phyloP scores from a whole-genome alignment of 2,329 filamentous ascomycete species.

The Alternaria arborescens region DNA sequence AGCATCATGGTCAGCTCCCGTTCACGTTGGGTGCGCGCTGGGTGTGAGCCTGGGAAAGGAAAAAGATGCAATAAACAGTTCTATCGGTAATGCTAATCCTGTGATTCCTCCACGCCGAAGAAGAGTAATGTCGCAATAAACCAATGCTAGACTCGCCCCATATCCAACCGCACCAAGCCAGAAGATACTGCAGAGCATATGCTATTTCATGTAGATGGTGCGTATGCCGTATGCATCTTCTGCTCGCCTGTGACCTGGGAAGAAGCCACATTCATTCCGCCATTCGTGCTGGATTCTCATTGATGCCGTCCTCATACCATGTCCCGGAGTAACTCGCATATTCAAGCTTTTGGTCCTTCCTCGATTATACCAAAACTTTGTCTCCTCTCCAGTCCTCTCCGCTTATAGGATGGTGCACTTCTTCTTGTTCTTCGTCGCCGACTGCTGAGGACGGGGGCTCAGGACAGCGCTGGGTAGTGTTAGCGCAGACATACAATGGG shows the following conservation, averaged over 20 bases:
- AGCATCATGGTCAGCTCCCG: not conserved
- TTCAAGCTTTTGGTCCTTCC: slow-evolving; percentile 32
- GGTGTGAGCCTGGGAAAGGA: not conserved
- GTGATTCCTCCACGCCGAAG: slow-evolving; percentile 40
- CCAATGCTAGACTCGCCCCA: slow-evolving; percentile 28
- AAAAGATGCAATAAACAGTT: slow-evolving; percentile 35
- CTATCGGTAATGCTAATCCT: slow-evolving; percentile 43
- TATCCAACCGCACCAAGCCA: slow-evolving; percentile 25
- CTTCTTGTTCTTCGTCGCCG: slow-evolving; percentile 37
- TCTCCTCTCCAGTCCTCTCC: not conserved
- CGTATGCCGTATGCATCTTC: slow-evolving; percentile 23
- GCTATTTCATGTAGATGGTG: slow-evolving; percentile 22
- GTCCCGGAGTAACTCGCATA: slow-evolving; percentile 21
- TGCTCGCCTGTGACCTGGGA: not conserved
- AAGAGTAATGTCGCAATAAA: slow-evolving; percentile 36
- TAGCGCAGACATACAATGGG: slow-evolving; percentile 15
- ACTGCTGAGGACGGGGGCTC: slow-evolving; percentile 48
- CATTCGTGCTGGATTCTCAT: slow-evolving; percentile 3
- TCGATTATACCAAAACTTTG: slow-evolving; percentile 32
- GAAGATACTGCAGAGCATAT: slow-evolving; percentile 32
- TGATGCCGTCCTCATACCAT: slow-evolving; percentile 11
- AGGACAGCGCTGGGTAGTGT: slow-evolving; percentile 49
- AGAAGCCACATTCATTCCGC: slow-evolving; percentile 11
- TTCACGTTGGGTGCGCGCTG: not conserved
- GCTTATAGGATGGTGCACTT: slow-evolving; percentile 43